Evolutionary conservation across 2,329 filamentous ascomycete genomes (phyloP), one percentile per base, ranked within the genome.

Genomic region (Aureobasidium uvarum): DNA sequence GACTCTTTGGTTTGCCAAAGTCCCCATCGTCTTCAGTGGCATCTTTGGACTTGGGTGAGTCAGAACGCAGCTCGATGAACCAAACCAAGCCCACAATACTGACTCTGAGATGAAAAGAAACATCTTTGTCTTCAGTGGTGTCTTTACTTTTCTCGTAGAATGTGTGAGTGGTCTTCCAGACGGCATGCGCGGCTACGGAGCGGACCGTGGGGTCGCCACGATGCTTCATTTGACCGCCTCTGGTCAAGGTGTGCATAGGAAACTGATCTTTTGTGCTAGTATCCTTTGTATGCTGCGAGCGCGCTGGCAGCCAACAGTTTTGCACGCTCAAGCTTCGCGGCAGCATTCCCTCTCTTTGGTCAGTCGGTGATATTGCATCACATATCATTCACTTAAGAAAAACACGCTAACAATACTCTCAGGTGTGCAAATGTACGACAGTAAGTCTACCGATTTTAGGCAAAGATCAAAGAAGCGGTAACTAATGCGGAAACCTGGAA

Each of bases 131-230:
- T 97, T 91, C 77, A 88, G 86, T 65, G 91, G 92, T 62, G 86
- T 96, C 69, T 96, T 96, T 76, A 96, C 92, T 14, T 96, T 96
- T 78, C 80, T 96, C 69, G 91, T 94, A 13, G 85, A 88, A 70
- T 78, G 76, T 70, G 79, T 81, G 72, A 74, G 78, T 77, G 39
- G 33, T 36, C 33, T 50, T 14, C 25, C 43, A 46, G n/a, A 25
- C 43, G 43, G 43, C 43, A 41, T 31, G 33, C 16, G 45, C 46
- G 59, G 59, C 59, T 51, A 33, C 59, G 59, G 59, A 31, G 46
- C 59, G 59, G 46, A 51, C 60, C 41, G 45, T 54, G 25, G 60
- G 20, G 52, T 55, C 11, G 52, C 64, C 48, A 62, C 64, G 33
- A 60, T 51, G 50, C 59, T 67, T 62, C 66, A 56, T 54, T 33